These are phyloP conservation scores for Nidula niveotomentosa DNA, from an alignment of 1,284 basidiomycete species.

Conservation along the genomic window DNA sequence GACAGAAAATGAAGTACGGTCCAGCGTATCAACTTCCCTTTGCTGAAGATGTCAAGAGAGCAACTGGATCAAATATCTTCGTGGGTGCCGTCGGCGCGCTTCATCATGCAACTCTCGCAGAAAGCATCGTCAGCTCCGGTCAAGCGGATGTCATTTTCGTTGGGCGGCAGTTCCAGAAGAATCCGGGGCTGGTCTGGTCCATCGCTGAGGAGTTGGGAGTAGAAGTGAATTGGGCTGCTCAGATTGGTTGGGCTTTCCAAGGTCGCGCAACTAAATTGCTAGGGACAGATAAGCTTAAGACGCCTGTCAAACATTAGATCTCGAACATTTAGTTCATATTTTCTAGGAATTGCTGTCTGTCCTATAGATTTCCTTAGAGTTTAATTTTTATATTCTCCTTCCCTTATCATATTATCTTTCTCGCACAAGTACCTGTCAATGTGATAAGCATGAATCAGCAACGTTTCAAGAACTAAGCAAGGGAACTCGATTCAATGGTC, in stretches of 20 bases:
- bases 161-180: constrained; percentile 51
- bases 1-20: constrained; percentile 41
- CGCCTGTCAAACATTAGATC: too few relatives aligned
- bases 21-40: constrained; percentile 36
- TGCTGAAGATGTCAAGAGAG: constrained; percentile 14
- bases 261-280: background rate
- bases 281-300: too few relatives aligned
- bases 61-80: constrained; percentile 17
- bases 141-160: constrained; percentile 44
- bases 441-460: too few relatives aligned
- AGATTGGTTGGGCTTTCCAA: constrained; percentile 27
- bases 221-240: constrained; percentile 15
- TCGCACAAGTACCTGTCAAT: too few relatives aligned
- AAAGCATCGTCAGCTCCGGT: constrained; percentile 52
- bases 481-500: background rate
- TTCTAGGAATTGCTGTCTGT: too few relatives aligned
- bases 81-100: constrained; percentile 41
- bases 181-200: constrained; percentile 45
- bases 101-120: constrained; percentile 51
- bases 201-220: constrained; percentile 31
- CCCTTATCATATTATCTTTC: too few relatives aligned
- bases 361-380: too few relatives aligned
- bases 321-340: too few relatives aligned
- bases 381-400: too few relatives aligned
- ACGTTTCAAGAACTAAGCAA: too few relatives aligned